Percentiles rank a stretch among this genome's conserved stretches.
These are phyloP conservation scores for Mytilinidion resinicola DNA, from an alignment of 495 filamentous ascomycete genomes.

Conservation along the genomic window DNA sequence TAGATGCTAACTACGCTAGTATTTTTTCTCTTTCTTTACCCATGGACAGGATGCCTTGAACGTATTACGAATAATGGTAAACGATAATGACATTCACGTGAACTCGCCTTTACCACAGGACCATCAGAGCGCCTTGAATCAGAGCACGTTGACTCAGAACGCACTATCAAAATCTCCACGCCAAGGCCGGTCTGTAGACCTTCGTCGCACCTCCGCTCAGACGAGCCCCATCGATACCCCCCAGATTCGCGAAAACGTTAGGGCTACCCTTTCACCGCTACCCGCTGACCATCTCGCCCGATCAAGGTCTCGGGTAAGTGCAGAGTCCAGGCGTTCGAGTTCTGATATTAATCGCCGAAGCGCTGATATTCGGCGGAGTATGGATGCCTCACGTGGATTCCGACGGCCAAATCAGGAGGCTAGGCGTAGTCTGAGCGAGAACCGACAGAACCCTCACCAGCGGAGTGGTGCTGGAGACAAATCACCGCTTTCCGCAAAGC, in stretches of 20 bases:
- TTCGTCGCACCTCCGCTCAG: neutral
- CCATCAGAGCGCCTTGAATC: neutral
- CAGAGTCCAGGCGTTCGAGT: slow-evolving; percentile 34
- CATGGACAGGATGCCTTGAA: slow-evolving; percentile 79
- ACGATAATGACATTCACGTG: slow-evolving; percentile 46
- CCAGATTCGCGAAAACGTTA: slow-evolving; percentile 55
- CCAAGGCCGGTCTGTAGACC: neutral
- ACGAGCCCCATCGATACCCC: slow-evolving; percentile 37
- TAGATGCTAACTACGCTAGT: slow-evolving; percentile 48
- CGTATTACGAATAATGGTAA: slow-evolving; percentile 67
- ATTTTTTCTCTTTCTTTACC: slow-evolving; percentile 94
- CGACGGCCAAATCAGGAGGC: slow-evolving; percentile 18
- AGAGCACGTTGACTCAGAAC: no score
- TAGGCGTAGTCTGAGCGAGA: slow-evolving; percentile 21
- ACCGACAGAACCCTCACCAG: slow-evolving; percentile 6
- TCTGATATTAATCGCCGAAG: slow-evolving; percentile 41
- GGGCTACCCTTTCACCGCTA: slow-evolving; percentile 54
- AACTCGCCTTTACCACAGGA: neutral
- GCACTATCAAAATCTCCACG: neutral
- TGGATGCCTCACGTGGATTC: slow-evolving; percentile 19
- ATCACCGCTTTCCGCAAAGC: slow-evolving; percentile 43
- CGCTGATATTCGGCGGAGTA: slow-evolving; percentile 27
- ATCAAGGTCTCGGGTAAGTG: slow-evolving; percentile 30
- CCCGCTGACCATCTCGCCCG: slow-evolving; percentile 36
- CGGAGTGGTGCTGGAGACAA: slow-evolving; percentile 23